These are phyloP conservation scores for Fraxinus cuspidata DNA, from an alignment of 257 asterid species.

Conservation along the genomic window DNA sequence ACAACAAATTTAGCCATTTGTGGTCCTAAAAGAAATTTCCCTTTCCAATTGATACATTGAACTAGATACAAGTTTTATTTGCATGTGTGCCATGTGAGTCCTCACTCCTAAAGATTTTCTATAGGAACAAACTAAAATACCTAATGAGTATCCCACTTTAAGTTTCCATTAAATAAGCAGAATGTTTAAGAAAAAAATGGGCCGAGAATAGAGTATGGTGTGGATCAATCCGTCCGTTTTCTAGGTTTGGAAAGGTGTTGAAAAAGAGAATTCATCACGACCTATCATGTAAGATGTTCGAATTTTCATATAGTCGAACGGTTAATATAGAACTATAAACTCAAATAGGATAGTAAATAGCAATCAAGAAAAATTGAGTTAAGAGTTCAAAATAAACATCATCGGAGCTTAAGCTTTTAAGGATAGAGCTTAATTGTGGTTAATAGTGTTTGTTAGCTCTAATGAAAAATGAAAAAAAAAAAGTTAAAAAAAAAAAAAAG, in stretches of 20 bases:
- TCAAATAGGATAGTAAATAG: no score
- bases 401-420: no score
- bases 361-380: no score
- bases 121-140: neutral
- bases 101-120: neutral
- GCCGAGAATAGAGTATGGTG: no score
- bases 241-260: no score
- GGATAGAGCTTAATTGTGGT: no score
- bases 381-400: no score
- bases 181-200: neutral
- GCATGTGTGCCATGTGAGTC: neutral
- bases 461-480: no score
- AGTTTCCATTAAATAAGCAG: neutral
- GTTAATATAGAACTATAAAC: neutral
- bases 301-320: neutral
- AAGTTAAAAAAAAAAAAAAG: no score
- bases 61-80: neutral
- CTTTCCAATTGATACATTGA: neutral
- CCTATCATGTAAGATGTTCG: neutral
- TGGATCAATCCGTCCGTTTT: no score
- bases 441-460: no score
- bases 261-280: neutral
- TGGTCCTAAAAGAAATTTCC: constrained; percentile 10
- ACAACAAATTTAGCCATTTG: neutral
- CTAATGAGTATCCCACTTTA: no score